Percentiles rank a stretch among this genome's conserved stretches.
phyloP scores from a whole-genome alignment of 2,329 filamentous ascomycete species.

The Dactylella cylindrospora region DNA sequence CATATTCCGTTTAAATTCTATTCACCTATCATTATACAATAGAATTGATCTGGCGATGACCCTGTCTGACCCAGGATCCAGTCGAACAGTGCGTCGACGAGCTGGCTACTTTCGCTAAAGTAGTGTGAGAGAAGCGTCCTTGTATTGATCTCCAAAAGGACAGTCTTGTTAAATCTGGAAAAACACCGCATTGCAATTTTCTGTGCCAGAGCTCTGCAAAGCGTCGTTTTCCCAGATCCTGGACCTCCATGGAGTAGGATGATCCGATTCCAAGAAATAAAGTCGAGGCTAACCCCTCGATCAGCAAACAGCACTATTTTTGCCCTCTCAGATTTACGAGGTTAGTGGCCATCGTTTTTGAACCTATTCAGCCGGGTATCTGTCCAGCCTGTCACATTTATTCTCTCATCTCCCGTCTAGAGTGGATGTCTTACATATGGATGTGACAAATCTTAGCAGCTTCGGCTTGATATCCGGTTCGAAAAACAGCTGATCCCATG shows the following conservation, averaged over 20 bases:
- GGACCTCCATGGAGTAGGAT: slow-evolving; percentile 47
- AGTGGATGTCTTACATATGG: slow-evolving; percentile 42
- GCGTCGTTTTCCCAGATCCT: slow-evolving; percentile 48
- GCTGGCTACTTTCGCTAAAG: slow-evolving; percentile 47
- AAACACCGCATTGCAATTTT: slow-evolving; percentile 48
- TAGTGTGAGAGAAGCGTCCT: slow-evolving; percentile 47
- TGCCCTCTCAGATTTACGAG: slow-evolving; percentile 1
- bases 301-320: slow-evolving; percentile 47
- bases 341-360: slow-evolving; percentile 6
- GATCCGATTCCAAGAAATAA: slow-evolving; percentile 47
- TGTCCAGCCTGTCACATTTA: background rate
- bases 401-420: background rate
- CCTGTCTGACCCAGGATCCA: slow-evolving; percentile 43
- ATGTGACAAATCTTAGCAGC: slow-evolving; percentile 47
- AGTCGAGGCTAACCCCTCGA: slow-evolving; percentile 46
- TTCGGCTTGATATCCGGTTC: slow-evolving; percentile 48
- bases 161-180: slow-evolving; percentile 44
- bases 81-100: slow-evolving; percentile 47
- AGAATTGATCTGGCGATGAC: slow-evolving; percentile 16
- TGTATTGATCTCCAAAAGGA: slow-evolving; percentile 47
- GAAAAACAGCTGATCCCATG: slow-evolving; percentile 45
- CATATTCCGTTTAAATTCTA: too few species aligned
- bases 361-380: background rate
- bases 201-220: slow-evolving; percentile 47
- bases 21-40: slow-evolving; percentile 37